Evolutionary conservation across 108 stramenopile genomes (phyloP).

Genomic region (Cyclotella choctawhatcheeana): DNA sequence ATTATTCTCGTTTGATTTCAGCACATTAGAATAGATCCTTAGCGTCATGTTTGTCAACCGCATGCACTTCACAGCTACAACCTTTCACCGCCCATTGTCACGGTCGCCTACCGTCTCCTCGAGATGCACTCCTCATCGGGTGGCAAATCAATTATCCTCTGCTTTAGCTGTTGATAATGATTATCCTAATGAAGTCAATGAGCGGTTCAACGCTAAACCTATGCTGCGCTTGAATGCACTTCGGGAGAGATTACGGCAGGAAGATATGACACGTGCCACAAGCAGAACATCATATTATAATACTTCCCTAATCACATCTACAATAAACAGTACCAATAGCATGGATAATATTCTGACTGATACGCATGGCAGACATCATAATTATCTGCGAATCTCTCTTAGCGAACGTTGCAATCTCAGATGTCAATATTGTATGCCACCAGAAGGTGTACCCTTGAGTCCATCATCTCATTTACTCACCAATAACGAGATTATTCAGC

Average conservation of each 20-base stretch:
- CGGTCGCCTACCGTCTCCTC: too few relatives aligned
- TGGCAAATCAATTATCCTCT: too few relatives aligned
- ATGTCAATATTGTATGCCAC: conserved; percentile 99
- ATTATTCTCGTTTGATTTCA: too few relatives aligned
- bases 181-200: too few relatives aligned
- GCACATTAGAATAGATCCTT: too few relatives aligned
- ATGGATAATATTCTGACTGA: conserved; percentile 67
- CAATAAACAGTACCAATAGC: neutral
- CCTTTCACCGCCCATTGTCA: too few relatives aligned
- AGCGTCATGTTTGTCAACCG: too few relatives aligned
- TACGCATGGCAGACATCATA: conserved; percentile 87
- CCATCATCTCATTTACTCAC: conserved; percentile 78
- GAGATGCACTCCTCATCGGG: too few relatives aligned
- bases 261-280: conserved; percentile 1
- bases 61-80: too few relatives aligned
- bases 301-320: neutral
- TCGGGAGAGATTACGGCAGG: conserved; percentile 36
- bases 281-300: neutral
- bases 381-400: conserved; percentile 95
- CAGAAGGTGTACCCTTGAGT: conserved; percentile 88
- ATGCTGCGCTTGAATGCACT: conserved; percentile 42
- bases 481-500: conserved; percentile 81
- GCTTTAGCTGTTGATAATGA: too few relatives aligned
- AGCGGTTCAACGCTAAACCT: too few relatives aligned
- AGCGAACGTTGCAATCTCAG: conserved; percentile 98